phyloP scores from a whole-genome alignment of 1,284 basidiomycete species.

The Fistulinella cinereoalba region DNA sequence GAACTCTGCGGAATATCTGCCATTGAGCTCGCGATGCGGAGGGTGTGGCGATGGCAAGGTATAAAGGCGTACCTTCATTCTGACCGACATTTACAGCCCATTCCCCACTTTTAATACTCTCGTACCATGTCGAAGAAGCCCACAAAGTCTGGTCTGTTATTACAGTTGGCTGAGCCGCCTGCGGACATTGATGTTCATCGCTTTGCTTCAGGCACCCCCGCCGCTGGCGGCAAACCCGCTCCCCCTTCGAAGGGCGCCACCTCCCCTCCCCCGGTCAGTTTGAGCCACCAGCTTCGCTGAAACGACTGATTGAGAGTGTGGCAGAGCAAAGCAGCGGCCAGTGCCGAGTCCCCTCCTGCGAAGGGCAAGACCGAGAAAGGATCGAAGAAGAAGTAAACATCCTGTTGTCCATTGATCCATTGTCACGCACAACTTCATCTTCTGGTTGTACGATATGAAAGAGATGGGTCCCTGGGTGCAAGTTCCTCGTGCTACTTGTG shows the following conservation, averaged over 20 bases:
- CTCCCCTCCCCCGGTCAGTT: slow-evolving; percentile 22
- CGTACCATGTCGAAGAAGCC: slow-evolving; percentile 26
- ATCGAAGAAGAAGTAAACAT: slow-evolving; percentile 33
- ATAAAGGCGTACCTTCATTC: slow-evolving; percentile 22
- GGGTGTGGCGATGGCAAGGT: slow-evolving; percentile 26
- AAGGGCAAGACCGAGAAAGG: slow-evolving; percentile 27
- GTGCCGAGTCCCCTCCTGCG: slow-evolving; percentile 27
- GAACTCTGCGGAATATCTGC: slow-evolving; percentile 8
- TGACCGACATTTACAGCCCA: background rate
- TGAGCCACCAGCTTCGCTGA: background rate
- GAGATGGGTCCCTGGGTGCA: slow-evolving; percentile 2
- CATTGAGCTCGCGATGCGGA: slow-evolving; percentile 18
- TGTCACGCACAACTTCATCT: background rate
- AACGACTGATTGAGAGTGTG: slow-evolving; percentile 2
- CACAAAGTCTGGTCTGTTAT: slow-evolving; percentile 24
- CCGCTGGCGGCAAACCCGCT: slow-evolving; percentile 11
- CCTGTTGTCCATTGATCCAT: no score
- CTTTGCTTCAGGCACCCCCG: no score
- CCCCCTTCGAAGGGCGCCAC: slow-evolving; percentile 25
- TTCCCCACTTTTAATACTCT: slow-evolving; percentile 3
- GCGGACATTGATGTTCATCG: no score
- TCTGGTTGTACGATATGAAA: slow-evolving; percentile 8
- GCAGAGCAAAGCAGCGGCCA: slow-evolving; percentile 24
- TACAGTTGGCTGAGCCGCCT: no score
- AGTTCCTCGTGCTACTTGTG: no score